Evolutionary conservation across 1,284 basidiomycete species (phyloP), one percentile per base, ranked within the genome.

Genomic region (Cystobasidium pallidum): DNA sequence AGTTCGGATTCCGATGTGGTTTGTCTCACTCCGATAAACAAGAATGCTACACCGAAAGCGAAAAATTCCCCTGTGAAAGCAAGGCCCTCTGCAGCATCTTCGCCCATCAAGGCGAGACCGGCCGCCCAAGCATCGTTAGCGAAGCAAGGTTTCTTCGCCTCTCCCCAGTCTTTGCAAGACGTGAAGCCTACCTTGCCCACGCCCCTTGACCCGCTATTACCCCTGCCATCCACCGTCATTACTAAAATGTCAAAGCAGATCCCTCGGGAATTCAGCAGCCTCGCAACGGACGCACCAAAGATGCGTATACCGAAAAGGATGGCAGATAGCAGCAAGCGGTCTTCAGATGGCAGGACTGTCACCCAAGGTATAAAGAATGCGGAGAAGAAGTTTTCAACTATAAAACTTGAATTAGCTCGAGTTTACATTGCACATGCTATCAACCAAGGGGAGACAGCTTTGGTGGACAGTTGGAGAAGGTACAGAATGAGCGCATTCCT

Each of bases 371-470:
- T 66, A 34, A 55, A 41, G 2, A 71, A 71, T 28, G 68, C 68
- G 19, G 68, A 71, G 26, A 63, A 64, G 11, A 52, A 57, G 51
- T 64, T 63, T 47, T 19, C 68, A 11, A 41, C 59, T 47, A 39
- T 71, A 36, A 71, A 71, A 39, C 52, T 71, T 15, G 68, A 71
- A 39, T 13, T 64, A 30, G 34, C 28, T 39, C 32, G 61, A 21
- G 34, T 71, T 0, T 64, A 63, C 57, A 43, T 63, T 17, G 49
- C 47, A 15, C 11, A 36, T 21, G 59, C 59, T 7, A 28, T 24
- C 2, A 19, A 2, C n/a, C 11, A 57, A 30, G 19, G 45, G 36
- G 61, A 15, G 11, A 15, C 26, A 39, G 13, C 3, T 4, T 11
- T 32, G 7, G 13, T 52, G 32, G 32, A 54, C 49, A 30, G 15